Evolutionary conservation across 306 rosid species (phyloP).

Genomic region (Rubus parviflorus): DNA sequence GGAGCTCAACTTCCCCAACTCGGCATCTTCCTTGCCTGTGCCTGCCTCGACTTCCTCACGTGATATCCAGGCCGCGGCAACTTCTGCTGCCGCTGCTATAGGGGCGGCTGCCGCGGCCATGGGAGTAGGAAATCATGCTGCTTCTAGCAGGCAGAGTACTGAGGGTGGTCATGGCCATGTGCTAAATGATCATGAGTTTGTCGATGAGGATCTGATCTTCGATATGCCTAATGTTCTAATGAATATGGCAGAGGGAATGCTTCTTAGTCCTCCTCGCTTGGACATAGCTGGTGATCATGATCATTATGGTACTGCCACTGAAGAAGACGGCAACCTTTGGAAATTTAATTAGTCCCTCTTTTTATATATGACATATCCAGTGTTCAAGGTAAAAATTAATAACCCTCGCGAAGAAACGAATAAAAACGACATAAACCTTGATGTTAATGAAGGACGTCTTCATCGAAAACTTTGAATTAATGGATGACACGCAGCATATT

Average conservation of each 20-base stretch:
- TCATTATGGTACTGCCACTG: background rate
- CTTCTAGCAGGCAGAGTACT: background rate
- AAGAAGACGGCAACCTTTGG: constrained; percentile 37
- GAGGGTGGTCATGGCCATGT: background rate
- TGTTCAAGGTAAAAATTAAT: background rate
- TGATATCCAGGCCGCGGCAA: constrained; percentile 80
- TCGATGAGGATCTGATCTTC: constrained; percentile 88
- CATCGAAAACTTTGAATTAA: constrained; percentile 34
- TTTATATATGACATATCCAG: background rate
- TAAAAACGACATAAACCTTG: constrained; percentile 23
- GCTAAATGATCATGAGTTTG: constrained; percentile 29
- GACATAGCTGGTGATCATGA: constrained; percentile 24
- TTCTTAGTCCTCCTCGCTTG: constrained; percentile 88
- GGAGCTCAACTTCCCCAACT: constrained; percentile 81
- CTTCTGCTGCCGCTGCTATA: constrained; percentile 72
- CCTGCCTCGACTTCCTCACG: constrained; percentile 73
- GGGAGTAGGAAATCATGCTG: constrained; percentile 38
- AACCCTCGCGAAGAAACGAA: background rate
- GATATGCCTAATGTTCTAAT: constrained; percentile 79
- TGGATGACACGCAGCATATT: constrained; percentile 20
- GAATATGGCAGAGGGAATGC: constrained; percentile 94
- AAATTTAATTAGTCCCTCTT: constrained; percentile 27
- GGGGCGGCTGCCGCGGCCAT: constrained; percentile 56
- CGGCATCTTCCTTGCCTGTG: constrained; percentile 70
- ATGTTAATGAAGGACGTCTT: constrained; percentile 38